These are phyloP conservation scores for Lipomyces starkeyi DNA, from an alignment of 805 yeast species.

Conservation along the genomic window DNA sequence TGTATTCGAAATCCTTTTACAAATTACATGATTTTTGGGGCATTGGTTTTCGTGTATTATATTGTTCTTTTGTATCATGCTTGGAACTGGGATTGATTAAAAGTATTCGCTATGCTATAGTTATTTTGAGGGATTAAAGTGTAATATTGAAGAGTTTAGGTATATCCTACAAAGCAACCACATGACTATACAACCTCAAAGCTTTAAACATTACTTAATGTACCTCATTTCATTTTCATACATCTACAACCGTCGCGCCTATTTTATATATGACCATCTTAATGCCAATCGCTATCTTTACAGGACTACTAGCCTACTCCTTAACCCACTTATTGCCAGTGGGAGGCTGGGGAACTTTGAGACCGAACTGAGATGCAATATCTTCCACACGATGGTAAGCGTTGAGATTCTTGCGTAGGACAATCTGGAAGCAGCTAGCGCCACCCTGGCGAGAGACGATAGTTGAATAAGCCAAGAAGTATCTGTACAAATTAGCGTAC, in stretches of 20 bases:
- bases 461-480: slow-evolving; percentile 79
- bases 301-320: slow-evolving; percentile 1
- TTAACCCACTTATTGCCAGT: slow-evolving; percentile 36
- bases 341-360: slow-evolving; percentile 52
- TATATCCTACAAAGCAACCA: not conserved
- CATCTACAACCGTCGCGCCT: not conserved
- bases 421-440: slow-evolving; percentile 89
- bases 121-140: not conserved
- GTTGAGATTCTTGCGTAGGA: slow-evolving; percentile 87
- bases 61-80: not conserved
- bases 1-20: not conserved
- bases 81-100: not conserved
- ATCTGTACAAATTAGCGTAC: slow-evolving; percentile 40
- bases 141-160: not conserved
- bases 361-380: slow-evolving; percentile 77
- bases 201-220: not conserved
- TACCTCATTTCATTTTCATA: not conserved
- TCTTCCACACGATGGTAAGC: slow-evolving; percentile 82
- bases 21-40: not conserved
- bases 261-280: not conserved
- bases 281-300: not conserved
- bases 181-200: not conserved
- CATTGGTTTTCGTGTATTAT: not conserved
- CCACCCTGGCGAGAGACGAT: slow-evolving; percentile 91
- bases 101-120: not conserved